Evolutionary conservation across 78 protist species (phyloP).

Genomic region (Emiliania huxleyi): DNA sequence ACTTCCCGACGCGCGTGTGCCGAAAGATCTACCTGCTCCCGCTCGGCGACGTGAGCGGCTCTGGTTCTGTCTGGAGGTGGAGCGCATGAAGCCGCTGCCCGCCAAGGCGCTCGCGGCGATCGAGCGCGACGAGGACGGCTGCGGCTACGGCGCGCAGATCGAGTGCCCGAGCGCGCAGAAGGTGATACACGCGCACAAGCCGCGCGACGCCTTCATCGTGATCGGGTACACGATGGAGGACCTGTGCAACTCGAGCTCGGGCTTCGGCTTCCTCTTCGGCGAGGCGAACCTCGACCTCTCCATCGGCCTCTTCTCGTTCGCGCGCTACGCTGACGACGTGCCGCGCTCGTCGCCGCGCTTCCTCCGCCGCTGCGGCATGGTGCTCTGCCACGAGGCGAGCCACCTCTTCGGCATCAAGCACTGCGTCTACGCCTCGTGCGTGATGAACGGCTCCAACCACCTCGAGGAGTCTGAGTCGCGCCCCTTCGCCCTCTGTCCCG

Average conservation of each 20-base stretch:
- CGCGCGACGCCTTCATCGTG: neutral
- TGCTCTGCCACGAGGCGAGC: constrained; percentile 9
- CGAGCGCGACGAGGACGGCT: neutral
- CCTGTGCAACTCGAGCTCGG: neutral
- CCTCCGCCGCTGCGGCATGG: neutral
- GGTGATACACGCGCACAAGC: neutral
- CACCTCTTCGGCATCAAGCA: constrained; percentile 32
- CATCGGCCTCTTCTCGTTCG: neutral
- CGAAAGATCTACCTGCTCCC: neutral
- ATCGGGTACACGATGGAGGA: neutral
- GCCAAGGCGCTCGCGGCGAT: neutral
- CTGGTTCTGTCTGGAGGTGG: neutral
- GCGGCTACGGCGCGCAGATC: neutral
- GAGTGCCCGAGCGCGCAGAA: neutral
- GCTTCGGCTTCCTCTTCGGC: neutral
- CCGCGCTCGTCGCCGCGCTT: neutral
- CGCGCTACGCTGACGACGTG: neutral
- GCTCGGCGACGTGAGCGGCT: neutral
- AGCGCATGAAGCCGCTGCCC: neutral
- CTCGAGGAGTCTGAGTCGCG: constrained; percentile 4
- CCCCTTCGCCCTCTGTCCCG: constrained; percentile 1
- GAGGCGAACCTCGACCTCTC: neutral
- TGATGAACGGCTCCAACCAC: constrained; percentile 40
- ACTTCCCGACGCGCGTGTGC: neutral
- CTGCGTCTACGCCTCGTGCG: constrained; percentile 5